Conservation (phyloP, 139 green algal species). For the Chlorokybus atmophyticus region DNA sequence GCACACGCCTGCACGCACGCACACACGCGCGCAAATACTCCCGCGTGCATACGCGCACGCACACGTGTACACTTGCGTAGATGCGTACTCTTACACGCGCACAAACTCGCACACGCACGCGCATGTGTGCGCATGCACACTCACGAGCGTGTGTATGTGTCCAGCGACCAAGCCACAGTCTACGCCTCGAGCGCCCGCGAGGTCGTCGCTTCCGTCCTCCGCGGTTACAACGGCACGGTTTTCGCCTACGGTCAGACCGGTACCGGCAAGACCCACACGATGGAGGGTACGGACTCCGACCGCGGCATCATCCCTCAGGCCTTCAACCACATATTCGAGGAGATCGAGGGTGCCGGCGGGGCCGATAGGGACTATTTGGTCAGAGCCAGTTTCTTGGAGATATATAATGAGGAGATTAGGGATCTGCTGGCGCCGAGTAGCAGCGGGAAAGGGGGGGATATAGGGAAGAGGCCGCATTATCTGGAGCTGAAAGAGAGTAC, state of each 20-base stretch:
- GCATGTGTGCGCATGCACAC: slow-evolving; percentile 13
- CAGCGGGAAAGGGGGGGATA: background rate
- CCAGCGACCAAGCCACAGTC: background rate
- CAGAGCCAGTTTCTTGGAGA: slow-evolving; percentile 64
- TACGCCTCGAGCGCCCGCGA: background rate
- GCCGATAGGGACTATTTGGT: slow-evolving; percentile 53
- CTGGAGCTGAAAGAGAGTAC: slow-evolving; percentile 59
- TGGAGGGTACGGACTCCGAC: slow-evolving; percentile 36
- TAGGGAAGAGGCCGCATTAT: background rate
- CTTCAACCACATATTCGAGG: slow-evolving; percentile 61
- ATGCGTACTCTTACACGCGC: too few species aligned
- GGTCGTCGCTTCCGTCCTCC: background rate
- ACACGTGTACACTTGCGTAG: too few species aligned
- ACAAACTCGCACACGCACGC: too few species aligned
- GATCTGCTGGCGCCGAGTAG: slow-evolving; percentile 39
- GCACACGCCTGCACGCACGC: too few species aligned
- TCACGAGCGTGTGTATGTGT: background rate
- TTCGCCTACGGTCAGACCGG: slow-evolving; percentile 72
- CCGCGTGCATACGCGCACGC: too few species aligned
- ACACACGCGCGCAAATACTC: too few species aligned
- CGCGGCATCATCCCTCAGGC: slow-evolving; percentile 66
- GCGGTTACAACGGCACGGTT: slow-evolving; percentile 39
- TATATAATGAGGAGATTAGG: slow-evolving; percentile 77
- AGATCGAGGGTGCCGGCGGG: slow-evolving; percentile 33
- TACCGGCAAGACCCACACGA: slow-evolving; percentile 38